Percentiles rank a stretch among this genome's conserved stretches.
phyloP scores from a whole-genome alignment of 192 early-diverging fungal species.

The Phlyctochytrium arcticum region DNA sequence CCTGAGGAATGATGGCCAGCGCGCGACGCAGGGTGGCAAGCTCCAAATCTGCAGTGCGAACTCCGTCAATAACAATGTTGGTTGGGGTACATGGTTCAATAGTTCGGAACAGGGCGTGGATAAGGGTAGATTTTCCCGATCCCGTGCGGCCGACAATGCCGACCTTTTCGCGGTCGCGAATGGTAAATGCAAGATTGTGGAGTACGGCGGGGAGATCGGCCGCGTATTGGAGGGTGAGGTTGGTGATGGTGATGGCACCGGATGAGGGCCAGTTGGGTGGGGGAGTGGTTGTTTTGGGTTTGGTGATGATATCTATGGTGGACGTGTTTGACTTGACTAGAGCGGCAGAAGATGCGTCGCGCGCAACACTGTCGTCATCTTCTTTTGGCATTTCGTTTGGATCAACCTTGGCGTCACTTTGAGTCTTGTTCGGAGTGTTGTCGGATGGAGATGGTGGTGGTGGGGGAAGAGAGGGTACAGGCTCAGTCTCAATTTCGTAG shows the following conservation, averaged over 20 bases:
- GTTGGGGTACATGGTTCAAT: constrained; percentile 65
- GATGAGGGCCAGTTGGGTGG: constrained; percentile 41
- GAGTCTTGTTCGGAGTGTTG: neutral
- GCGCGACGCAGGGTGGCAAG: constrained; percentile 61
- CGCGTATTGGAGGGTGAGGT: constrained; percentile 48
- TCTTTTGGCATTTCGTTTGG: neutral
- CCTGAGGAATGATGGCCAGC: constrained; percentile 66
- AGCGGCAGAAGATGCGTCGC: neutral
- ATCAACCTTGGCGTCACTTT: neutral
- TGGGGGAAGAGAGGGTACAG: constrained; percentile 9
- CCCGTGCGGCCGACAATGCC: constrained; percentile 62
- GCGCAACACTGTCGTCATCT: neutral
- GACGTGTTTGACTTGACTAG: neutral
- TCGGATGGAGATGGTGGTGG: neutral
- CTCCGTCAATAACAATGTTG: constrained; percentile 66
- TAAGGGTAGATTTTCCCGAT: constrained; percentile 48
- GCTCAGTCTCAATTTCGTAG: constrained; percentile 38
- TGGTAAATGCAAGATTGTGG: constrained; percentile 38
- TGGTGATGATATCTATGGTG: constrained; percentile 2
- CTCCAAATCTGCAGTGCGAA: constrained; percentile 62
- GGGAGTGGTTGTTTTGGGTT: constrained; percentile 27
- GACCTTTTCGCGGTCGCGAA: constrained; percentile 41
- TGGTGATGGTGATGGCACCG: constrained; percentile 41
- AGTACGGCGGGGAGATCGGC: constrained; percentile 61
- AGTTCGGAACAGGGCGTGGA: constrained; percentile 70